Base-by-base conservation (phyloP, 2,329 filamentous ascomycete genomes). In the Cladophialophora exuberans region DNA sequence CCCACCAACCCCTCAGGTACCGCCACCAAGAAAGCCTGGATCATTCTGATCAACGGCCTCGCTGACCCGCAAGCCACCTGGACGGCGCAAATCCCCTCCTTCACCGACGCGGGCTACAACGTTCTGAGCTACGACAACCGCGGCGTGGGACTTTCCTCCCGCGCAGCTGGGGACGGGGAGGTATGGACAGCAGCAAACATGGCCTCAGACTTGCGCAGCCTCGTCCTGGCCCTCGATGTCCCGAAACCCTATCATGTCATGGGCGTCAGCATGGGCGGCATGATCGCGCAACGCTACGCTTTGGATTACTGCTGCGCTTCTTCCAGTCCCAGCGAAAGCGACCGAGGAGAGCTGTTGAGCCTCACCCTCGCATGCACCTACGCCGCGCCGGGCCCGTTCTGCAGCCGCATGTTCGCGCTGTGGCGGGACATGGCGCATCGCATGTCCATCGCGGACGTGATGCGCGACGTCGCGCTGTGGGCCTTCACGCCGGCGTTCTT, bases 41-140 rank as follows among this genome's bases (percentile, higher is more conserved):
- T 58, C 39, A 44, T 58, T n/a, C 41, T 58, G 9, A 52, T 58
- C 41, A 55, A 54, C 42, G 56, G 56, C 33, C 56, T 58, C 15
- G 52, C 51, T 5, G 56, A 58, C 47, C 18, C 56, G 11, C 47
- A 58, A 41, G 35, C 28, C 18, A 46, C 42, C 33, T 58, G 56
- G 56, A 25, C 26, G 3, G 25, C 23, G 6, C 56, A 58, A 22
- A 15, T 52, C 41, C 38, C 51, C 7, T 20, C 56, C 26, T 52
- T 55, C 28, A 48, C 47, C 11, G 9, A 7, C 5, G 56, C 51
- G 2, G 56, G 56, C 1, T 58, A 58, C 46, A 44, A 45, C 9
- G 56, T 58, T 13, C 35, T 58, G 17, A 58, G 46, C 17, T 58
- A 55, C 51, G 56, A 58, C 51, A 58, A 58, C 22, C 56, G 56